phyloP scores from a whole-genome alignment of 2,329 filamentous ascomycete species.

The Verticillium tricorpus region DNA sequence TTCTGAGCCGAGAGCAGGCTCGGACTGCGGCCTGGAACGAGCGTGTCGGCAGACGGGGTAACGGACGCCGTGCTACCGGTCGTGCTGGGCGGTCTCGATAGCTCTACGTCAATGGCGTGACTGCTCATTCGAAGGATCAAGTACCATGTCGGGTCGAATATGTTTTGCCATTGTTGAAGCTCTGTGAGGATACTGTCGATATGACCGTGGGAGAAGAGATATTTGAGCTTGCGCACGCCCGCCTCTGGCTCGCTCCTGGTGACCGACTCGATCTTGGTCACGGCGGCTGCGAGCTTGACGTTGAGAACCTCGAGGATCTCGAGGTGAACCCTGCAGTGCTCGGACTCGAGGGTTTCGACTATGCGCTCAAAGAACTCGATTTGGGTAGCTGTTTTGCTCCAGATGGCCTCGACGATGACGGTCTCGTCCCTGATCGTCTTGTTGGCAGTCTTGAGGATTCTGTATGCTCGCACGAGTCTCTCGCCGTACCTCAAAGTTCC shows the following conservation, averaged over 20 bases:
- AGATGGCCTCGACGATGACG: not conserved
- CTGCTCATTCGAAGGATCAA: conserved; percentile 6
- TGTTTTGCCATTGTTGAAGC: conserved; percentile 9
- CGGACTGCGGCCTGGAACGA: no score
- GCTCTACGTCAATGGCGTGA: conserved; percentile 6
- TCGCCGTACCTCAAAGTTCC: no score
- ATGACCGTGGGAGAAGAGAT: conserved; percentile 1
- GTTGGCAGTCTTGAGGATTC: no score
- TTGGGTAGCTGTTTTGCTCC: not conserved
- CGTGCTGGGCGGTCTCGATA: not conserved
- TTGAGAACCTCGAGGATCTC: conserved; percentile 5
- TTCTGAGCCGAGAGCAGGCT: no score
- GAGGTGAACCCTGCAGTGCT: conserved; percentile 13
- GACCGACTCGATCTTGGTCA: no score
- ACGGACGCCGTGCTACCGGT: not conserved
- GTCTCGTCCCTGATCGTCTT: no score
- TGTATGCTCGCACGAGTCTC: no score
- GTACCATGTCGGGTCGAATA: conserved; percentile 12
- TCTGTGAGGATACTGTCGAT: conserved; percentile 6
- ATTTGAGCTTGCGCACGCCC: not conserved
- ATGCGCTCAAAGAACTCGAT: not conserved
- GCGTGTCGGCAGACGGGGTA: no score
- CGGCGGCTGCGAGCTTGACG: no score
- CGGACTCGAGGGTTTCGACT: conserved; percentile 3
- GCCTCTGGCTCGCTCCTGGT: no score